A percentile compares a stretch with the other conserved stretches of the same genome.
These are phyloP conservation scores for Herpetomonas samuelpessoai DNA, from an alignment of 208 protist genomes.

Conservation along the genomic window DNA sequence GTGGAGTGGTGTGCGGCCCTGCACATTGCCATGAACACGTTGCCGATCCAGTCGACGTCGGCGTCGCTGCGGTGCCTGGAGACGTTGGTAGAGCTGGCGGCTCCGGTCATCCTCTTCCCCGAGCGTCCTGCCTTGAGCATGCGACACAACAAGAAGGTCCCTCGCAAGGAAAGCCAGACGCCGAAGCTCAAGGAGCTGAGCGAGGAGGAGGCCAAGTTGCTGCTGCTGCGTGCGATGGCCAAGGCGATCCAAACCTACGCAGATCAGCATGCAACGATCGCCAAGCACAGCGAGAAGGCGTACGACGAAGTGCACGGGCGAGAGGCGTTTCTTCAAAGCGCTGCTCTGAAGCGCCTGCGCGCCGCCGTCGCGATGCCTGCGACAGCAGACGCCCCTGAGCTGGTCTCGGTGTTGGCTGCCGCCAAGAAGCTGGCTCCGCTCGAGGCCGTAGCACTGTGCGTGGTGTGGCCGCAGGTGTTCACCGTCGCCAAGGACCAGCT, in stretches of 20 bases:
- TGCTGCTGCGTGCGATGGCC: slow-evolving; percentile 50
- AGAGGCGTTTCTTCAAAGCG: slow-evolving; percentile 42
- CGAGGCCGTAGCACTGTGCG: slow-evolving; percentile 38
- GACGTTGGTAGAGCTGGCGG: slow-evolving; percentile 52
- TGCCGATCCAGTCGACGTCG: slow-evolving; percentile 25
- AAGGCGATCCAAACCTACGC: slow-evolving; percentile 49
- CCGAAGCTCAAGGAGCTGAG: slow-evolving; percentile 41
- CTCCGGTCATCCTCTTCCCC: slow-evolving; percentile 40
- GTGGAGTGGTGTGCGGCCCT: slow-evolving; percentile 61
- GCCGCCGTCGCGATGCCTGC: slow-evolving; percentile 4
- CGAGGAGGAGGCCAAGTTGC: slow-evolving; percentile 27
- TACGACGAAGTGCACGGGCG: not conserved
- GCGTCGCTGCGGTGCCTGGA: slow-evolving; percentile 55
- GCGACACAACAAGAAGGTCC: slow-evolving; percentile 5
- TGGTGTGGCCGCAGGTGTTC: slow-evolving; percentile 19
- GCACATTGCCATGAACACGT: slow-evolving; percentile 14
- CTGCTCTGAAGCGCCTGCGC: slow-evolving; percentile 42
- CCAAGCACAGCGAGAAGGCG: slow-evolving; percentile 37
- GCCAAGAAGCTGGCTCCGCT: slow-evolving; percentile 20
- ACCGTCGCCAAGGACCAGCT: slow-evolving; percentile 53
- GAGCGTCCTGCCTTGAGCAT: slow-evolving; percentile 2
- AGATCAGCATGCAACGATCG: slow-evolving; percentile 24
- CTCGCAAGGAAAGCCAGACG: slow-evolving; percentile 28
- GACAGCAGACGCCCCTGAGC: not conserved
- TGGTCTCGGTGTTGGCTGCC: slow-evolving; percentile 7